Evolutionary conservation across 176 grass and related monocot species (phyloP), one percentile per base, ranked within the genome.

Genomic region (Cenchrus americanus): DNA sequence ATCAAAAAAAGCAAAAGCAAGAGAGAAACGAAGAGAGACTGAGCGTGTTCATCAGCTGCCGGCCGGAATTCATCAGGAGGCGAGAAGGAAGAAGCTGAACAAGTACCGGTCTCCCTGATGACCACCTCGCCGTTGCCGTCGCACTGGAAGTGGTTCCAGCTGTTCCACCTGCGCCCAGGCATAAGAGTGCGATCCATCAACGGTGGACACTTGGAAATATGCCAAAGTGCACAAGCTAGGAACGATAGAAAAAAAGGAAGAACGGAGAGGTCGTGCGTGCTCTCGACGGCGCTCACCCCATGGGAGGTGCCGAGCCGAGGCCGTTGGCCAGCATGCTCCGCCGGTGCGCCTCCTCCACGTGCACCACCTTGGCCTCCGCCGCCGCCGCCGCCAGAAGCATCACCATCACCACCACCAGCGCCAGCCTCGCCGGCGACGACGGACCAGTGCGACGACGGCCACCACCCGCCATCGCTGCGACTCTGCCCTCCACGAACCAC

Each of bases 131-230:
- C 87, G 79, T 94, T 90, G 52, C 88, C 69, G 53, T 79, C 58
- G 60, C 91, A 96, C 50, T 14, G 65, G 81, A 99, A 99, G 66
- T 94, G 93, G 59, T 96, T 99, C 96, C 96, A 99, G 78, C 93
- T 96, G 80, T 94, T 99, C 93, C 93, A 99, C 51, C 93, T 96
- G 89, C 76, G 71, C 55, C 0, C 22, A 17, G 3, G 17, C 1
- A 15, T 1, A 6, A 49, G 6, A 37, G 14, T 6, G 4, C 0
- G 0, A 40, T 37, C 34, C 9, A 32, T 7, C 7, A 13, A 41
- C 34, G 62, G 60, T 63, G 54, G 54, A 50, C 6, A 14, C 21
- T 65, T 19, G 40, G 18, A 15, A 64, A 42, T 10, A 40, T 21
- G 14, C 50, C 50, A 52, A 2, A 11, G 5, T 21, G 23, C 66